These are phyloP conservation scores for Acarospora socialis DNA, from an alignment of 2,329 filamentous ascomycete genomes.

Conservation along the genomic window DNA sequence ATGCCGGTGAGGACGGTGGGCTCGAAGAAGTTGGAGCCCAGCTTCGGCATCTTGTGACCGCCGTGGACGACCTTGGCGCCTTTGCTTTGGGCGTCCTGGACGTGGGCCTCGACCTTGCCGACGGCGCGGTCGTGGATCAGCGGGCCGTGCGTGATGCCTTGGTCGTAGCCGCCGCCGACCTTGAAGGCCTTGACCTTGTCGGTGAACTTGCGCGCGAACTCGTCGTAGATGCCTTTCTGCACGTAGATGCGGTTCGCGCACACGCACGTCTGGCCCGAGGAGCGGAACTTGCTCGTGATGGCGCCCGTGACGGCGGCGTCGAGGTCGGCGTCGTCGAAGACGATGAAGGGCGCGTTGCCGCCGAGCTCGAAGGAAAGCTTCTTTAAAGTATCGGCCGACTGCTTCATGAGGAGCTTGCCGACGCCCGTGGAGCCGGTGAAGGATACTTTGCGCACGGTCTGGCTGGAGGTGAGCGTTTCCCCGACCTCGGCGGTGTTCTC, in stretches of 20 bases:
- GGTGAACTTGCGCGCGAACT: slow-evolving; percentile 42
- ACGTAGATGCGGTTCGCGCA: slow-evolving; percentile 50
- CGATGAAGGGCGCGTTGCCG: slow-evolving; percentile 90
- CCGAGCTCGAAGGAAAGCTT: slow-evolving; percentile 82
- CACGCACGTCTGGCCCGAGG: slow-evolving; percentile 90
- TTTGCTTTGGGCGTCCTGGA: slow-evolving; percentile 63
- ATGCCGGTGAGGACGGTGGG: slow-evolving; percentile 82
- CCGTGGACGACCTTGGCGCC: slow-evolving; percentile 63
- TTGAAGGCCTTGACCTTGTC: slow-evolving; percentile 37
- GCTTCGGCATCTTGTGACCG: slow-evolving; percentile 56
- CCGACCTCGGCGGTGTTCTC: slow-evolving; percentile 72
- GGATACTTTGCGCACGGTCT: slow-evolving; percentile 72
- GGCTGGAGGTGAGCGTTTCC: slow-evolving; percentile 58
- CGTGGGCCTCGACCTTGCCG: slow-evolving; percentile 64
- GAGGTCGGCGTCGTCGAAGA: slow-evolving; percentile 88
- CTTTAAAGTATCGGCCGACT: slow-evolving; percentile 71
- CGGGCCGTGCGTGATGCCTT: slow-evolving; percentile 33
- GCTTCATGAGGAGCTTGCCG: slow-evolving; percentile 72
- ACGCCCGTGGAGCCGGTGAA: slow-evolving; percentile 69
- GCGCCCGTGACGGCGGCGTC: slow-evolving; percentile 73
- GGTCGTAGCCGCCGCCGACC: slow-evolving; percentile 32
- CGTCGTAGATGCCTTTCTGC: slow-evolving; percentile 36
- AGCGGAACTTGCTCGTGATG: slow-evolving; percentile 80
- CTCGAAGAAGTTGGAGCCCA: slow-evolving; percentile 77
- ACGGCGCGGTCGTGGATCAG: slow-evolving; percentile 67